Percentiles rank a stretch among this genome's conserved stretches.
phyloP scores from a whole-genome alignment of 2,329 filamentous ascomycete species.

The Juglanconis juglandina region DNA sequence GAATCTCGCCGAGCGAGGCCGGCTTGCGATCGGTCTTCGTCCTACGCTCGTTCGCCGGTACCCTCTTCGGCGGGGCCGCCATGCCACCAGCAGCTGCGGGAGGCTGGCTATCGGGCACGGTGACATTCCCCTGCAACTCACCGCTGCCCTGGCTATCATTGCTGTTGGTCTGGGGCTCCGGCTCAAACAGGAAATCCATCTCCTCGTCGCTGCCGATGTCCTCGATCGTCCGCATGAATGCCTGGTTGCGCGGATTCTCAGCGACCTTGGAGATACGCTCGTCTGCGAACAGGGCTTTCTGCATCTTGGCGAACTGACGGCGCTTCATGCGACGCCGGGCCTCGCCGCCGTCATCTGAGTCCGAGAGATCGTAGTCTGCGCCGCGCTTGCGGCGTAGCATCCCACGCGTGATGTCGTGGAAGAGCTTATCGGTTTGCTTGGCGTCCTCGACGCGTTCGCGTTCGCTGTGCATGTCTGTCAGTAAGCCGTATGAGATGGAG shows the following conservation, averaged over 20 bases:
- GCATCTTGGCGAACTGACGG: slow-evolving; percentile 85
- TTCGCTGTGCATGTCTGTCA: slow-evolving; percentile 50
- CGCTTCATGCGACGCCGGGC: slow-evolving; percentile 76
- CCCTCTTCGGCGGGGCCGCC: slow-evolving; percentile 41
- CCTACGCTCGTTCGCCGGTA: slow-evolving; percentile 59
- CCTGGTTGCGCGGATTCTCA: slow-evolving; percentile 81
- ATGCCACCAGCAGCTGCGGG: slow-evolving; percentile 26
- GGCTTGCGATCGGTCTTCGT: slow-evolving; percentile 64
- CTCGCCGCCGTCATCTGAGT: slow-evolving; percentile 85
- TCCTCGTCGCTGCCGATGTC: slow-evolving; percentile 75
- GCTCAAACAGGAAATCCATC: slow-evolving; percentile 62
- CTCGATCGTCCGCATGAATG: slow-evolving; percentile 87
- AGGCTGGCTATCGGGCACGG: slow-evolving; percentile 53
- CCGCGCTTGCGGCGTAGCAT: slow-evolving; percentile 80
- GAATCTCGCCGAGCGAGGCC: slow-evolving; percentile 73
- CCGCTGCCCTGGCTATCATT: slow-evolving; percentile 33
- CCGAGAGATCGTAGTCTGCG: slow-evolving; percentile 78
- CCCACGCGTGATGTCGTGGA: slow-evolving; percentile 89
- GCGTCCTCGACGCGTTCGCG: slow-evolving; percentile 78
- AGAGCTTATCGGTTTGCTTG: slow-evolving; percentile 83
- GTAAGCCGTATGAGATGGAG: not conserved
- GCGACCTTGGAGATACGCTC: slow-evolving; percentile 89
- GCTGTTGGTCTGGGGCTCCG: slow-evolving; percentile 34
- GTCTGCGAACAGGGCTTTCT: slow-evolving; percentile 80
- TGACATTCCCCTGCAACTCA: slow-evolving; percentile 30